phyloP scores from a whole-genome alignment of 345 rosid genomes.

The Salix exigua region DNA sequence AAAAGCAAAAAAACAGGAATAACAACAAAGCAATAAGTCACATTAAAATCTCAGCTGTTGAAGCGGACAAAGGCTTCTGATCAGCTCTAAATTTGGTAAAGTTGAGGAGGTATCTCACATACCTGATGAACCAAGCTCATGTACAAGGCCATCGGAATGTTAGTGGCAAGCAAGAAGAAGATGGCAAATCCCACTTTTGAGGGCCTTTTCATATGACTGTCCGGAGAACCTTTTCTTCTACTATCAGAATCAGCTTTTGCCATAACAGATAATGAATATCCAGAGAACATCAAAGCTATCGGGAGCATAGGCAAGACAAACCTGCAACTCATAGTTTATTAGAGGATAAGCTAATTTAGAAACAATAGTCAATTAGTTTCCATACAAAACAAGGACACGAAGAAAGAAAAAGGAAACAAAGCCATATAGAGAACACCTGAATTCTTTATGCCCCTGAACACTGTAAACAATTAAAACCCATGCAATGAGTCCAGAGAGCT shows the following conservation, averaged over 20 bases:
- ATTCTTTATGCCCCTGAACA: slow-evolving; percentile 86
- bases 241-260: slow-evolving; percentile 31
- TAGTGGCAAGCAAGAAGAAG: slow-evolving; percentile 71
- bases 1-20: background rate
- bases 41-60: slow-evolving; percentile 1
- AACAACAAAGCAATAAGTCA: background rate
- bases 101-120: slow-evolving; percentile 1
- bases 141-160: slow-evolving; percentile 82
- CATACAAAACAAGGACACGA: background rate
- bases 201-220: slow-evolving; percentile 33
- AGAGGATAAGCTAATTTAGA: slow-evolving; percentile 21
- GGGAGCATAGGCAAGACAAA: slow-evolving; percentile 96
- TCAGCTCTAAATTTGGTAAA: background rate
- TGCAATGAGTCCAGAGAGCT: slow-evolving; percentile 68
- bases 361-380: slow-evolving; percentile 8
- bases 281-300: slow-evolving; percentile 78
- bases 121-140: slow-evolving; percentile 94
- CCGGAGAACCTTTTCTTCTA: slow-evolving; percentile 36
- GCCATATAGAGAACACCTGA: slow-evolving; percentile 17
- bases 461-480: slow-evolving; percentile 82
- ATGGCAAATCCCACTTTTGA: slow-evolving; percentile 44
- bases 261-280: slow-evolving; percentile 59
- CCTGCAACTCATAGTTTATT: slow-evolving; percentile 46
- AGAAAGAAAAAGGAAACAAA: no score
- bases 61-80: slow-evolving; percentile 4